These are phyloP conservation scores for Cucurbita argyrosperma DNA, from an alignment of 306 rosid genomes.

Conservation along the genomic window DNA sequence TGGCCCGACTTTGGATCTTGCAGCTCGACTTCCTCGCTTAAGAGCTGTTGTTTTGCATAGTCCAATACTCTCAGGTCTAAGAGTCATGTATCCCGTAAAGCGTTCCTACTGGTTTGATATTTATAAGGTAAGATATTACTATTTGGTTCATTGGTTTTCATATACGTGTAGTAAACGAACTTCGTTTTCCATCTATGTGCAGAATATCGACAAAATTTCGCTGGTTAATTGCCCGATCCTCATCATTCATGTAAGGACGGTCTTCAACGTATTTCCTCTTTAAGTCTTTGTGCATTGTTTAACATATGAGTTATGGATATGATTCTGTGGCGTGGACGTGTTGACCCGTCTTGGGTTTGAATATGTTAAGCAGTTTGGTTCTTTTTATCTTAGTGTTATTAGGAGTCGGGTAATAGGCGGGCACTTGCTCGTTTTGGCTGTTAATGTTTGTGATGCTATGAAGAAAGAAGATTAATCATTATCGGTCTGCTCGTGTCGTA, in stretches of 20 bases:
- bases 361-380: not conserved
- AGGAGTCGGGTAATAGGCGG: not conserved
- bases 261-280: conserved; percentile 6
- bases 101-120: conserved; percentile 60
- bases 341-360: not conserved
- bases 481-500: too few species aligned
- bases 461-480: not conserved
- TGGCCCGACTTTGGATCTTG: conserved; percentile 65
- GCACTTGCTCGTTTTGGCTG: not conserved
- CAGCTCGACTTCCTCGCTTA: conserved; percentile 41
- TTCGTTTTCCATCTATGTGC: conserved; percentile 10
- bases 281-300: not conserved
- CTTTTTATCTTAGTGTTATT: not conserved
- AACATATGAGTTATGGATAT: not conserved
- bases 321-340: not conserved
- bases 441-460: not conserved
- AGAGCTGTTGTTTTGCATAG: conserved; percentile 58
- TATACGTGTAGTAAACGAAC: conserved; percentile 3
- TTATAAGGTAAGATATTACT: conserved; percentile 28
- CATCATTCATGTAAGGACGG: conserved; percentile 48
- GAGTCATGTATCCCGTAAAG: conserved; percentile 68
- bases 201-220: conserved; percentile 60
- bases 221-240: conserved; percentile 52
- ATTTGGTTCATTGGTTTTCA: not conserved
- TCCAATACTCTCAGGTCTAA: conserved; percentile 60